A percentile compares a stretch with the other conserved stretches of the same genome.
Conservation (phyloP, 345 rosid species). For the Luvunga scandens region DNA sequence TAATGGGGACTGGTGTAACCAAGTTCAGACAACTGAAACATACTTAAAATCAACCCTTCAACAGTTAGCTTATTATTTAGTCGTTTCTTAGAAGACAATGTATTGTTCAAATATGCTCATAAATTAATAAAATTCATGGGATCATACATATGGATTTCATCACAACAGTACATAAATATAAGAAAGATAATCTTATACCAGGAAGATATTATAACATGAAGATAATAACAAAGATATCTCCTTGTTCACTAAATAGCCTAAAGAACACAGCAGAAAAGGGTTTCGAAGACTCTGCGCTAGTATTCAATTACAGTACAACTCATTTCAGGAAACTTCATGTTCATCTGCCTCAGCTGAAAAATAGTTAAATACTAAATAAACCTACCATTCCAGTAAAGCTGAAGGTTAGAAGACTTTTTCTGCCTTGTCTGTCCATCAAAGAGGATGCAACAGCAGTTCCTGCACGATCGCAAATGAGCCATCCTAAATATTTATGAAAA, state of each 20-base stretch:
- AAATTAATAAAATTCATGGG: background rate
- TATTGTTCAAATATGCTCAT: background rate
- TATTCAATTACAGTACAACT: background rate
- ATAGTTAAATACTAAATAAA: background rate
- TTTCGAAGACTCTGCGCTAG: background rate
- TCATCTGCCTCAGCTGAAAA: background rate
- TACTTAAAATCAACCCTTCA: background rate
- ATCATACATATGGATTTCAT: background rate
- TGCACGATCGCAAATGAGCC: conserved; percentile 28
- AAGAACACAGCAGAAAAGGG: conserved; percentile 3
- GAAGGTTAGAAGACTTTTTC: conserved; percentile 83
- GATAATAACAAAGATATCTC: background rate
- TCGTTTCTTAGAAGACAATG: background rate
- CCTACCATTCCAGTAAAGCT: conserved; percentile 95
- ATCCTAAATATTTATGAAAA: background rate
- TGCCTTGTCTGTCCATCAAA: conserved; percentile 95
- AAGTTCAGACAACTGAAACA: background rate
- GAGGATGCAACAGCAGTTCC: conserved; percentile 97
- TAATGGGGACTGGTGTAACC: background rate
- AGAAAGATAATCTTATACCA: background rate
- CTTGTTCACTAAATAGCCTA: conserved; percentile 10
- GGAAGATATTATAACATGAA: background rate
- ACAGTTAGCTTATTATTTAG: background rate
- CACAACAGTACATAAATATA: background rate
- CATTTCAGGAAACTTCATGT: background rate